A percentile compares a stretch with the other conserved stretches of the same genome.
phyloP scores from a whole-genome alignment of 192 early-diverging fungal genomes.

The Backusella australiensis region DNA sequence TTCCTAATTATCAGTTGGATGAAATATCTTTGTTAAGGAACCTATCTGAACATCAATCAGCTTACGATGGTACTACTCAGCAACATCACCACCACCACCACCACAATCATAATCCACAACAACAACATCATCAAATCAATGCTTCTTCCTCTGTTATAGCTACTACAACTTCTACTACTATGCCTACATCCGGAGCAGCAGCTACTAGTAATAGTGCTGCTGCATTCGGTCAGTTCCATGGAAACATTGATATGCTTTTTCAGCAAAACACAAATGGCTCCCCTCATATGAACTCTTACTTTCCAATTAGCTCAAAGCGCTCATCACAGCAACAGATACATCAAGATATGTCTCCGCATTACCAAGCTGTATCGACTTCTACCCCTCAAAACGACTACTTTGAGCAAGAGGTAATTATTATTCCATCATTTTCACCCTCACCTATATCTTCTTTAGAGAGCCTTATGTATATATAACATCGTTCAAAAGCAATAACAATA shows the following conservation, averaged over 20 bases:
- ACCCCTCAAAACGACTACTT: conserved; percentile 12
- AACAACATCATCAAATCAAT: not conserved
- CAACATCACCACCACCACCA: not conserved
- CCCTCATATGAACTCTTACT: not conserved
- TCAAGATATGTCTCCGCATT: not conserved
- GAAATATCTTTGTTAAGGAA: conserved; percentile 10
- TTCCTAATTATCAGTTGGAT: conserved; percentile 14
- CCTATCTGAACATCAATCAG: not conserved
- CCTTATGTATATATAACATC: not conserved
- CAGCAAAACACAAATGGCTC: not conserved
- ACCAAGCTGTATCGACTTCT: not conserved
- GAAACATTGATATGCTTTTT: conserved; percentile 8
- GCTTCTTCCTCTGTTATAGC: not conserved
- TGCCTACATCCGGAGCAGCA: not conserved
- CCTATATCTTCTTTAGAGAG: not conserved
- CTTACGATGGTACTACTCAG: not conserved
- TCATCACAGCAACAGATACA: not conserved
- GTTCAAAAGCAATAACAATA: not conserved
- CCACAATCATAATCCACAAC: not conserved
- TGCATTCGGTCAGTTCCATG: not conserved
- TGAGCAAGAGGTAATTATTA: conserved; percentile 23
- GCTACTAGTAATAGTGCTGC: not conserved
- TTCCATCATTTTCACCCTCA: not conserved
- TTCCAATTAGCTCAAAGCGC: not conserved
- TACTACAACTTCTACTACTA: not conserved